phyloP scores from a whole-genome alignment of 345 rosid genomes.

The Euclidium syriacum region DNA sequence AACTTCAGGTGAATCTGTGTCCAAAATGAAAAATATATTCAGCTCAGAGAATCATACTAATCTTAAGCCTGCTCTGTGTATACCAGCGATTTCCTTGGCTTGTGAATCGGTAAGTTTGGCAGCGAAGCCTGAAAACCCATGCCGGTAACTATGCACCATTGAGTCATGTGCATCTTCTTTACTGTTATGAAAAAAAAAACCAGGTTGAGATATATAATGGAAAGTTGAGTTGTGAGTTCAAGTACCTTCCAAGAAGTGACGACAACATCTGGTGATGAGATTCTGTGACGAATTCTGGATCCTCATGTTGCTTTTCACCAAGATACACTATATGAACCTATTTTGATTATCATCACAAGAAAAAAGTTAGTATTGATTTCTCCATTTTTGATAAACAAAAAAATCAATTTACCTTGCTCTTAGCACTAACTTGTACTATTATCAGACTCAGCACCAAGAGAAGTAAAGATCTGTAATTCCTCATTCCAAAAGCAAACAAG shows the following conservation, averaged over 20 bases:
- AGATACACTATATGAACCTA: constrained; percentile 24
- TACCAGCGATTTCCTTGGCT: constrained; percentile 36
- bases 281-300: constrained; percentile 14
- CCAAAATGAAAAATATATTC: too few species aligned
- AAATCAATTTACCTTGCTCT: constrained; percentile 15
- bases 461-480: not conserved
- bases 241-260: constrained; percentile 23
- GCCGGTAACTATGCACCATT: constrained; percentile 42
- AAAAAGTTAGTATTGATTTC: not conserved
- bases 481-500: not conserved
- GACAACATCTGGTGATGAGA: constrained; percentile 29
- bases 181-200: constrained; percentile 7
- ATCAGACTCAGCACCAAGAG: not conserved
- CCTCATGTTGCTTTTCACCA: constrained; percentile 22
- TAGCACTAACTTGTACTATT: not conserved
- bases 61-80: too few species aligned
- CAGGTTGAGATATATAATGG: not conserved
- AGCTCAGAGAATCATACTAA: too few species aligned
- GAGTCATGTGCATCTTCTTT: constrained; percentile 29
- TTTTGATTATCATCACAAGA: not conserved
- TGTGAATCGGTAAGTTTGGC: constrained; percentile 44
- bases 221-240: not conserved
- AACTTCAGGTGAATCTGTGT: constrained; percentile 37
- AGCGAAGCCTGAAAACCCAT: constrained; percentile 46
- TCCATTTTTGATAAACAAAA: not conserved